A percentile compares a stretch with the other conserved stretches of the same genome.
phyloP scores from a whole-genome alignment of 2,329 filamentous ascomycete genomes.

The Aspergillus fischeri region DNA sequence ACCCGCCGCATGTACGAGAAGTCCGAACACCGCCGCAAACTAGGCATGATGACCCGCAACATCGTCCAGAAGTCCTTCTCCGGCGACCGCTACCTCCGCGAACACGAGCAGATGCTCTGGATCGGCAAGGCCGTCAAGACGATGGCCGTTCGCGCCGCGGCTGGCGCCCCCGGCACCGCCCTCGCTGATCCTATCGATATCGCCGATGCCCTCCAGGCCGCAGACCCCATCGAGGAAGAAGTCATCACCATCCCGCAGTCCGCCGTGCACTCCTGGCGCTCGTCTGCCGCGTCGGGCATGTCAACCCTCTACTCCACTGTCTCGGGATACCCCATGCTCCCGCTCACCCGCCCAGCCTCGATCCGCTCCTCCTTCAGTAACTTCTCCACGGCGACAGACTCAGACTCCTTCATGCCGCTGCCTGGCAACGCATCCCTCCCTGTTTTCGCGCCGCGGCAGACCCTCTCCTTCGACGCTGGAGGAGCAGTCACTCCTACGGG shows the following conservation, averaged over 20 bases:
- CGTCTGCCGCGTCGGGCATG: constrained; percentile 29
- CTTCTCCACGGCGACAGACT: constrained; percentile 28
- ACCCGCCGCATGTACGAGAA: constrained; percentile 60
- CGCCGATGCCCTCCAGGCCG: constrained; percentile 21
- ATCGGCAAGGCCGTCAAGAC: constrained; percentile 37
- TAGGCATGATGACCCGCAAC: constrained; percentile 56
- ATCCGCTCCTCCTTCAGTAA: constrained; percentile 26
- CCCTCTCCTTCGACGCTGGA: constrained; percentile 9
- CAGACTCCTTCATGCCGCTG: constrained; percentile 27
- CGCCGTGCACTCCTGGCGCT: constrained; percentile 34
- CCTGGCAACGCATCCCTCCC: constrained; percentile 22
- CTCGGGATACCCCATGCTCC: constrained; percentile 18
- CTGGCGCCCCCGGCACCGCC: background rate
- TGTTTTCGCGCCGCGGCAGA: constrained; percentile 29
- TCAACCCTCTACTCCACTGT: constrained; percentile 26
- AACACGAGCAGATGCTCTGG: constrained; percentile 61
- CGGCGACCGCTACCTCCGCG: constrained; percentile 57
- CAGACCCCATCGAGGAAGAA: constrained; percentile 30
- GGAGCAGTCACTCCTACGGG: constrained; percentile 12
- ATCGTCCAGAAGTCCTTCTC: constrained; percentile 59
- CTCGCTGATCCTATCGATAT: constrained; percentile 23
- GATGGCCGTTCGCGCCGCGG: constrained; percentile 26
- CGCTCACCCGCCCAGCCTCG: constrained; percentile 18
- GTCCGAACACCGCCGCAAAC: constrained; percentile 50
- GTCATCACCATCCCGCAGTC: constrained; percentile 33